Base-by-base conservation (phyloP, 2,329 filamentous ascomycete species). In the Nemania bipapillata region DNA sequence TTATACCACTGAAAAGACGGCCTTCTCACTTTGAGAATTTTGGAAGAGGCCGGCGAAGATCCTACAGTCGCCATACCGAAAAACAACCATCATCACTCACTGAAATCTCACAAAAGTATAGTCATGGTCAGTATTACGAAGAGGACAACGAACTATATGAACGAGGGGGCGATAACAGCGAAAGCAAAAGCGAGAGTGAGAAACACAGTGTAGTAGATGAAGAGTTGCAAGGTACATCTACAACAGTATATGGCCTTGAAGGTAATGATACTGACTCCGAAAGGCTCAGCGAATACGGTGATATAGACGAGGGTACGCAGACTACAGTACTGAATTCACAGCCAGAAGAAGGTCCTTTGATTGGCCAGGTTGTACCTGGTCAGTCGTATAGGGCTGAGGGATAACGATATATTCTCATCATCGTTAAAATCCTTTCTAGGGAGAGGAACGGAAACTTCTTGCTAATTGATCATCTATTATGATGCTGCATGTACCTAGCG, bases 11-110 rank as follows among this genome's bases (percentile, higher is more conserved):
- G 12, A 69, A 67, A 53, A 74, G 75, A 52, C 66, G 58, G 15
- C 28, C 54, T 26, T 73, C 69, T 0, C 66, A 74, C 35, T 77
- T 77, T 40, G 72, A 74, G 49, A 75, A 72, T 8, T 75, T 77
- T 28, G 72, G 74, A 8, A 65, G 53, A 50, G 59, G 37, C 4
- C 45, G 65, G n/a, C 47, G 58, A 26, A 57, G 47, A 20, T 49
- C 35, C 20, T 15, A 8, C 17, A 45, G 52, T 28, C 9, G 40
- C 22, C 37, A 53, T 50, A 3, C 30, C 1, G 15, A 26, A 62
- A 5, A 24, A 11, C 3, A 45, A 17, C 37, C 32, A 24, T 20
- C 26, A 1, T 9, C 20, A 6, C 37, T 28, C 12, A 11, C 40
- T 4, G 22, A 30, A 17, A 4, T 42, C 22, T 17, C 12, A 4